A percentile compares a stretch with the other conserved stretches of the same genome.
These are phyloP conservation scores for Geotrichum candidum DNA, from an alignment of 1,139 yeast species.

Conservation along the genomic window DNA sequence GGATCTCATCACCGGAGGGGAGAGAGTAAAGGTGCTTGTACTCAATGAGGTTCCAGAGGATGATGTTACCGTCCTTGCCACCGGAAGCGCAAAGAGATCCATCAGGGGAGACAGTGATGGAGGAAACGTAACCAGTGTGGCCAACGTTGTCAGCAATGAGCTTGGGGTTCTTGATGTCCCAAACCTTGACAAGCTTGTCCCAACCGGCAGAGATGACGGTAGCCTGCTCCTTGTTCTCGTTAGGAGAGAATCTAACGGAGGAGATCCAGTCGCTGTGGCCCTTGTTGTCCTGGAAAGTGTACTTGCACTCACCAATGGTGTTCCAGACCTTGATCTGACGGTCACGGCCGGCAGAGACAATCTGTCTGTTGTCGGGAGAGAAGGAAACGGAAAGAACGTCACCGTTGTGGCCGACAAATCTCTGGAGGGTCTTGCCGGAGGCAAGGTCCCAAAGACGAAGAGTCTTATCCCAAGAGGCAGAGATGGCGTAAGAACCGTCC, in stretches of 20 bases:
- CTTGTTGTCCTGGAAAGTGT: conserved; percentile 60
- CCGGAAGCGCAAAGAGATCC: conserved; percentile 99
- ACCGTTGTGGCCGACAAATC: conserved; percentile 97
- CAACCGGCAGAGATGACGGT: conserved; percentile 97
- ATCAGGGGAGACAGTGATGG: conserved; percentile 98
- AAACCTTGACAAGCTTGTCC: conserved; percentile 98
- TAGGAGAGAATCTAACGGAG: conserved; percentile 92
- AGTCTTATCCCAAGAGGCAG: conserved; percentile 99
- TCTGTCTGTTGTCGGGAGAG: conserved; percentile 95
- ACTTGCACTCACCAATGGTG: conserved; percentile 97
- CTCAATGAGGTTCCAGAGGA: conserved; percentile 96
- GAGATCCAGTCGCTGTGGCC: conserved; percentile 99
- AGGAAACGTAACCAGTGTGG: conserved; percentile 98
- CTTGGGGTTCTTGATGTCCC: conserved; percentile 86
- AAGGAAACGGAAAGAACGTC: conserved; percentile 97
- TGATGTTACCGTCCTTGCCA: conserved; percentile 98
- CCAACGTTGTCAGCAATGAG: conserved; percentile 96
- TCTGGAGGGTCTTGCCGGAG: conserved; percentile 89
- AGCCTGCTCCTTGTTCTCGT: conserved; percentile 46
- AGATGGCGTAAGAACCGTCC: conserved; percentile 97
- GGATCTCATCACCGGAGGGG: conserved; percentile 93
- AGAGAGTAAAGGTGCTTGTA: conserved; percentile 90
- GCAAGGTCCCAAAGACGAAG: conserved; percentile 97
- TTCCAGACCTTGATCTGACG: conserved; percentile 99
- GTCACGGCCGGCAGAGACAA: conserved; percentile 98